Evolutionary conservation across 306 rosid genomes (phyloP), one percentile per base, ranked within the genome.

Genomic region (Pyrus communis): DNA sequence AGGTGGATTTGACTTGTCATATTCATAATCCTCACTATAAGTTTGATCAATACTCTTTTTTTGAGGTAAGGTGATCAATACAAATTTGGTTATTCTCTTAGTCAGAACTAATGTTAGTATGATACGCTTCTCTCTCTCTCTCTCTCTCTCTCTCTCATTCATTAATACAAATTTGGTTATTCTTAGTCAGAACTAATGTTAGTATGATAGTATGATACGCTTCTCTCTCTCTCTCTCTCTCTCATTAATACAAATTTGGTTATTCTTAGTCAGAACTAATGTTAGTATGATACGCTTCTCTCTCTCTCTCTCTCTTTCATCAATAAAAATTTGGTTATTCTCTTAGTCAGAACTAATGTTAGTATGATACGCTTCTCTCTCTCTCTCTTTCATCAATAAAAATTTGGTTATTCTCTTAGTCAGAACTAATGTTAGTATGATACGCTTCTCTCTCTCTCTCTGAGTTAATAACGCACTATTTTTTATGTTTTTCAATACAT

Each of bases 1-100:
- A 52, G 46, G n/a, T 8, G 45, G 43, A 58, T 59, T 64, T 80
- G 83, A 63, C 69, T 42, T 71, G 28, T 64, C 75, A 79, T 59
- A 31, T 54, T 43, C 74, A 58, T 75, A 73, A 22, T 79, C 69
- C 45, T 80, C 69, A 49, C 62, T 55, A 25, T 67, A 45, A 9
- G 70, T 45, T 64, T 75, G 51, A 63, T 73, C 65, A 66, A 38
- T 43, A 46, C 31, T 51, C 17, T 51, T 17, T 40, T 51, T 51
- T 51, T 15, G 8, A 7, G 55, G 21, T 51, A 51, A 51, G 17
- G 21, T 75, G 57, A 68, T 71, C 55, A 49, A n/a, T 30, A 43
- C 30, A 64, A 64, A 28, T 70, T 66, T 69, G 61, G 30, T 54
- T 74, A 71, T 59, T 13, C 69, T 64, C 73, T 42, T 75, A 18